A percentile compares a stretch with the other conserved stretches of the same genome.
phyloP scores from a whole-genome alignment of 768 basidiomycete species.

The Coprinopsis sp. region DNA sequence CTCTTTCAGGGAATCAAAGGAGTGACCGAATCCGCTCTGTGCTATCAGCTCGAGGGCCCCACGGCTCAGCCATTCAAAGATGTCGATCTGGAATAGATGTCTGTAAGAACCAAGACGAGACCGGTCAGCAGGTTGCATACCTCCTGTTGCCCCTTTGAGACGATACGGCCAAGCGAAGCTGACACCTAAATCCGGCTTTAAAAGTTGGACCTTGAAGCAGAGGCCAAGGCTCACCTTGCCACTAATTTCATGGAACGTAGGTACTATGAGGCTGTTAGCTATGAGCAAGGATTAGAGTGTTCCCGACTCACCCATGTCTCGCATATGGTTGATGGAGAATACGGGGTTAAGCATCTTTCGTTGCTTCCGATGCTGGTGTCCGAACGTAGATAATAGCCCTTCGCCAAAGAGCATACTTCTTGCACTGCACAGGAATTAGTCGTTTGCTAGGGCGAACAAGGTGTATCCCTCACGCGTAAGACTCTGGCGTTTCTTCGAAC shows the following conservation, averaged over 20 bases:
- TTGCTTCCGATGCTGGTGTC: too few relatives aligned
- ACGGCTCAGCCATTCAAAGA: conserved; percentile 30
- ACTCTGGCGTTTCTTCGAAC: conserved; percentile 22
- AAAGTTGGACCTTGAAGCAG: too few relatives aligned
- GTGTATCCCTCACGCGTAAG: conserved; percentile 16
- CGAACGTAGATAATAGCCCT: conserved; percentile 16
- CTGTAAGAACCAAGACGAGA: too few relatives aligned
- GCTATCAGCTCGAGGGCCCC: conserved; percentile 42
- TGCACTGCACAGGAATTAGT: conserved; percentile 3
- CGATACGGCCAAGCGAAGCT: too few relatives aligned
- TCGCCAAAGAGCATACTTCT: conserved; percentile 19
- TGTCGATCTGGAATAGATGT: too few relatives aligned
- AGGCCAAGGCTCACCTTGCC: too few relatives aligned
- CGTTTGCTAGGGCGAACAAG: too few relatives aligned
- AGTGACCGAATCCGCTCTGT: conserved; percentile 38
- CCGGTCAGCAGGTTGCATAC: too few relatives aligned
- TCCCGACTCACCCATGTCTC: conserved; percentile 16
- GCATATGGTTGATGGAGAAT: conserved; percentile 30
- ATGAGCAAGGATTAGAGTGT: background rate
- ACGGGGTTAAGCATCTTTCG: conserved; percentile 34
- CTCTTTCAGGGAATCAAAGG: conserved; percentile 30
- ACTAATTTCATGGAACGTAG: background rate
- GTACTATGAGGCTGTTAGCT: background rate
- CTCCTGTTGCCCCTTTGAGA: too few relatives aligned
- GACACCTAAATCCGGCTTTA: too few relatives aligned